Percentiles rank a stretch among this genome's conserved stretches.
Conservation (phyloP, 257 asterid species). For the Solanum dulcamara region DNA sequence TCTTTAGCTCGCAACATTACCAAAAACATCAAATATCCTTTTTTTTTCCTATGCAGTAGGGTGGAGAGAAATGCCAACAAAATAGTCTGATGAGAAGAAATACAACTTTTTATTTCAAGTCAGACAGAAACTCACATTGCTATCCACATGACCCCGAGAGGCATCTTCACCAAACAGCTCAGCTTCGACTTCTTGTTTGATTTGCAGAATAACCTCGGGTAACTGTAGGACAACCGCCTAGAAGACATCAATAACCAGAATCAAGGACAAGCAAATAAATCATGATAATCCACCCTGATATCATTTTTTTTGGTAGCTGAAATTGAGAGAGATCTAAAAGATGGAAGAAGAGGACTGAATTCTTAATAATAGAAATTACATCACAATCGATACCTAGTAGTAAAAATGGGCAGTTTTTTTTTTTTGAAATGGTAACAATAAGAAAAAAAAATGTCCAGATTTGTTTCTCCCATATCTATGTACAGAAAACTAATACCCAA, state of each 20-base stretch:
- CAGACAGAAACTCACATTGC: slow-evolving; percentile 39
- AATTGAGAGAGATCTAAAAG: background rate
- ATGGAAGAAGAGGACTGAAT: background rate
- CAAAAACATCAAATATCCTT: background rate
- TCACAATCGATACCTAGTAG: background rate
- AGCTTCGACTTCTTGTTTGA: slow-evolving; percentile 73
- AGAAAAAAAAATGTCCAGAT: background rate
- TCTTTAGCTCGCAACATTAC: background rate
- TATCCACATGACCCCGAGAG: slow-evolving; percentile 65
- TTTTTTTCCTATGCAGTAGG: background rate
- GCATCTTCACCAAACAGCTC: slow-evolving; percentile 67
- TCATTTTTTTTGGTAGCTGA: background rate
- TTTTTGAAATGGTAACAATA: background rate
- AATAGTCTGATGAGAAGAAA: background rate
- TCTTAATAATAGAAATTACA: background rate
- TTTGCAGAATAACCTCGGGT: slow-evolving; percentile 57
- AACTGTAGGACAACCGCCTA: slow-evolving; percentile 37
- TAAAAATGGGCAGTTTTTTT: background rate
- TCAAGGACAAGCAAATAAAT: background rate
- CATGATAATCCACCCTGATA: background rate
- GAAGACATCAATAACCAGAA: slow-evolving; percentile 1
- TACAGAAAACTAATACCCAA: background rate
- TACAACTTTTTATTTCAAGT: background rate
- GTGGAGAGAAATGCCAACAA: background rate
- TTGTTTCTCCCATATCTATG: background rate